Percentiles rank a stretch among this genome's conserved stretches.
Evolutionary conservation across 768 basidiomycete genomes (phyloP).

Genomic region (Gautieria morchelliformis): DNA sequence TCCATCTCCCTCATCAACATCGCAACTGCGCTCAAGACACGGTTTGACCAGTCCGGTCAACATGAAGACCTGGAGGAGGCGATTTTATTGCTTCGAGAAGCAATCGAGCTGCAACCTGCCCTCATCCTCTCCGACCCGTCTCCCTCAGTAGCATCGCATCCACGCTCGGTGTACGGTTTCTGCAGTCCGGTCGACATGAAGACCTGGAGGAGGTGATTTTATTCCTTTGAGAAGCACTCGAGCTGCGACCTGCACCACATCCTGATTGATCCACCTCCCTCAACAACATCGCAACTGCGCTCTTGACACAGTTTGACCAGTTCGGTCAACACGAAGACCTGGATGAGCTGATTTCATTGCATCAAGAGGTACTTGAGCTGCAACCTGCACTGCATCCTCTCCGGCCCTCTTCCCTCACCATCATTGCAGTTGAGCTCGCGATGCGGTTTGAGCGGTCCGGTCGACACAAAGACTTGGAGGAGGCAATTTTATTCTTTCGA

Average conservation of each 20-base stretch:
- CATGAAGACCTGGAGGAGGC: too few species aligned
- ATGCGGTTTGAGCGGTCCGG: neutral
- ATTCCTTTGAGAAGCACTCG: constrained; percentile 10
- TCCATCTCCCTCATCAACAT: too few species aligned
- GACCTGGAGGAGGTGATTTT: neutral
- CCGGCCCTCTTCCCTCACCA: neutral
- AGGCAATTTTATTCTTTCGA: too few species aligned
- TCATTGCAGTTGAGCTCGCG: neutral
- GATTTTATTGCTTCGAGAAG: too few species aligned
- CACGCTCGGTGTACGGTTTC: neutral
- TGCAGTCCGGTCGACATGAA: neutral
- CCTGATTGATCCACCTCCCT: neutral
- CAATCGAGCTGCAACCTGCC: too few species aligned
- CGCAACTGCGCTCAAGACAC: too few species aligned
- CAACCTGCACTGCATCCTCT: constrained; percentile 5
- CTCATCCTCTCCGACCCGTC: too few species aligned
- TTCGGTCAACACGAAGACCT: neutral
- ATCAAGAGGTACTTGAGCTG: constrained; percentile 9
- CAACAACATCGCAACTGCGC: neutral
- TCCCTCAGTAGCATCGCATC: neutral
- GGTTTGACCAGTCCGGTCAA: too few species aligned
- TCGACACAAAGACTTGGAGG: neutral
- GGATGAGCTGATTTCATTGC: neutral
- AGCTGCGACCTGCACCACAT: constrained; percentile 4
- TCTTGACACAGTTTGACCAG: neutral